Evolutionary conservation across 305 asterid species (phyloP), one percentile per base, ranked within the genome.

Genomic region (Solanum hybrid): DNA sequence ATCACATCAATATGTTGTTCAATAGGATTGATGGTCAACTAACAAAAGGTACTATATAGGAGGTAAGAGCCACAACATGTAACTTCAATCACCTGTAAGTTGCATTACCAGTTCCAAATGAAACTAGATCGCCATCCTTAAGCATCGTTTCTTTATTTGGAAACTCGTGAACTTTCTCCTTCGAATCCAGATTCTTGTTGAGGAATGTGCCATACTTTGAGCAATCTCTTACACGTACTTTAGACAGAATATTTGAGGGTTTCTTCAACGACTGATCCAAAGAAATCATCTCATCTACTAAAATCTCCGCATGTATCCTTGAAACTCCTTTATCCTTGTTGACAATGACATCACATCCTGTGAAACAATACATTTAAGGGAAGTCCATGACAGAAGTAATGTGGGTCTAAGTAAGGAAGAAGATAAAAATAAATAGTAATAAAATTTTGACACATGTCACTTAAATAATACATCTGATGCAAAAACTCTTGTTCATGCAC

Each of bases 51-150:
- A 77, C 35, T 32, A 51, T 66, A 10, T 40, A 26, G 22, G 38
- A 35, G 38, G 29, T 71, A 42, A 13, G 80, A 72, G 80, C 11
- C 72, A 17, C 66, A 84, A 79, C 36, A 91, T 88, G 79, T 27
- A 86, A 90, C 82, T 38, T 77, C 34, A 86, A 86, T 90, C 93
- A 97, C 99, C 98, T 96, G 92, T 95, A 97, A 88, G 90, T 94
- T 37, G 99, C 98, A 56, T 89, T 94, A 79, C 99, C 99, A 91
- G 99, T 95, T 87, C 99, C 99, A 94, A 97, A 97, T 29, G 98
- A 92, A 91, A 97, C 94, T 88, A 94, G 85, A 92, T 97, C 96
- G 88, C 97, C 99, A 90, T 96, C 96, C 92, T 91, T 93, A 77
- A 97, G 92, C 35, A 42, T 79, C 73, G 93, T 85, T 92, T 97